Percentiles rank a stretch among this genome's conserved stretches.
These are phyloP conservation scores for Saturnispora dispora DNA, from an alignment of 805 yeast species.

Conservation along the genomic window DNA sequence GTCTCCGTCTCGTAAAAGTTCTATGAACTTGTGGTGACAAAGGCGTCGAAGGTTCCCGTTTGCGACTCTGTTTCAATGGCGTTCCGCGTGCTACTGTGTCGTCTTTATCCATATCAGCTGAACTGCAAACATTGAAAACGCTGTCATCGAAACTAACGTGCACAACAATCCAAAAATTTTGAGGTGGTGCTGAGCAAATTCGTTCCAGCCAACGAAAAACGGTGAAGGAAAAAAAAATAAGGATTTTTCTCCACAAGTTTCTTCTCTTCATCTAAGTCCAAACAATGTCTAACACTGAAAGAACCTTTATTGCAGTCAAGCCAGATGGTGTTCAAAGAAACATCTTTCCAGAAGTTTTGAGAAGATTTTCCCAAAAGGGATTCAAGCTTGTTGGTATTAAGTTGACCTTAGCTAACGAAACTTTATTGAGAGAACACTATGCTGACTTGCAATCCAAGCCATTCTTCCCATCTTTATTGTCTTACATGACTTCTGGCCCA, in stretches of 20 bases:
- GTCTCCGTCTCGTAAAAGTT: neutral
- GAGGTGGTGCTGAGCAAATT: neutral
- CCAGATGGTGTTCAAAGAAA: slow-evolving; percentile 99
- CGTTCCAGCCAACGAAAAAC: neutral
- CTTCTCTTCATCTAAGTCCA: neutral
- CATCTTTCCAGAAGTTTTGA: slow-evolving; percentile 76
- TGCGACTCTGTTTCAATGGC: neutral
- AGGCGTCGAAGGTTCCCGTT: slow-evolving; percentile 3
- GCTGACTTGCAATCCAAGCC: slow-evolving; percentile 92
- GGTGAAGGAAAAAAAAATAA: neutral
- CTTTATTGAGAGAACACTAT: slow-evolving; percentile 86
- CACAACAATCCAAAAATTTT: neutral
- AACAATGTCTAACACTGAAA: slow-evolving; percentile 56
- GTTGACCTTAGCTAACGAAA: slow-evolving; percentile 80
- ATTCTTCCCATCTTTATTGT: slow-evolving; percentile 93
- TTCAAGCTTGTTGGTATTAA: slow-evolving; percentile 95
- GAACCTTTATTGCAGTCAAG: slow-evolving; percentile 89
- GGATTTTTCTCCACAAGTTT: neutral
- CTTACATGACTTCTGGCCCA: slow-evolving; percentile 98
- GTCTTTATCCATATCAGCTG: neutral
- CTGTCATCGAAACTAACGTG: neutral
- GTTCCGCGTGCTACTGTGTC: neutral
- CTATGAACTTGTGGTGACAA: slow-evolving; percentile 2
- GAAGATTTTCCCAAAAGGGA: slow-evolving; percentile 95
- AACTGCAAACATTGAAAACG: neutral